Evolutionary conservation across 192 early-diverging fungal species (phyloP).

Genomic region (Linnemannia elongata): DNA sequence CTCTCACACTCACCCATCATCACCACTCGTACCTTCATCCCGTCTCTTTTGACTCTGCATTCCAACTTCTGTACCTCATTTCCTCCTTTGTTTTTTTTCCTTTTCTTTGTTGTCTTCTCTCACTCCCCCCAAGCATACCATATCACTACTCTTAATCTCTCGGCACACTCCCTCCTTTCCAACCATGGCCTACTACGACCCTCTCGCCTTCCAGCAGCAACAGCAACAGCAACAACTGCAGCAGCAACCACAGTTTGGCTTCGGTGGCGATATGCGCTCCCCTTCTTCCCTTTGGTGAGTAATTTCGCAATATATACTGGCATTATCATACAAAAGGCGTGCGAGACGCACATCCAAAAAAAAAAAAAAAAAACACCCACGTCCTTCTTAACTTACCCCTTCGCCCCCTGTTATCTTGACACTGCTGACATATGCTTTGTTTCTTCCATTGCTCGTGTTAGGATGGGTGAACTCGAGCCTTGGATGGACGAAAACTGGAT

Average conservation of each 20-base stretch:
- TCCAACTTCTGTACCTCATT: not conserved
- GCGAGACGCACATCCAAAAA: not conserved
- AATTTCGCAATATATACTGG: not conserved
- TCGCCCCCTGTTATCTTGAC: not conserved
- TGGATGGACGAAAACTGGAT: constrained; percentile 99
- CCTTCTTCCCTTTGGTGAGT: constrained; percentile 20
- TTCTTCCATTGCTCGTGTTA: constrained; percentile 23
- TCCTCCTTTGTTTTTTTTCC: not conserved
- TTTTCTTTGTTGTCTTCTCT: not conserved
- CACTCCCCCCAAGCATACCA: not conserved
- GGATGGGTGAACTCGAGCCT: constrained; percentile 97
- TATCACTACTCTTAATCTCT: constrained; percentile 1
- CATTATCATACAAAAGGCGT: not conserved
- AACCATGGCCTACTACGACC: constrained; percentile 51
- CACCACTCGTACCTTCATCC: not conserved
- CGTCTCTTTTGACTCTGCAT: not conserved
- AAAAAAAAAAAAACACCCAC: not conserved
- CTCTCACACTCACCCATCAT: not conserved
- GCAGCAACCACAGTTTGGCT: constrained; percentile 13
- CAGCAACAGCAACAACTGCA: constrained; percentile 21
- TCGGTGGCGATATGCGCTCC: constrained; percentile 13
- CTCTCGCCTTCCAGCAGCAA: constrained; percentile 41
- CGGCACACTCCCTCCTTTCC: not conserved
- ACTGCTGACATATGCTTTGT: constrained; percentile 3
- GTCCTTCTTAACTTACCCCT: not conserved